Evolutionary conservation across 371 early-diverging fungal genomes (phyloP).

Genomic region (Mortierella sp.): DNA sequence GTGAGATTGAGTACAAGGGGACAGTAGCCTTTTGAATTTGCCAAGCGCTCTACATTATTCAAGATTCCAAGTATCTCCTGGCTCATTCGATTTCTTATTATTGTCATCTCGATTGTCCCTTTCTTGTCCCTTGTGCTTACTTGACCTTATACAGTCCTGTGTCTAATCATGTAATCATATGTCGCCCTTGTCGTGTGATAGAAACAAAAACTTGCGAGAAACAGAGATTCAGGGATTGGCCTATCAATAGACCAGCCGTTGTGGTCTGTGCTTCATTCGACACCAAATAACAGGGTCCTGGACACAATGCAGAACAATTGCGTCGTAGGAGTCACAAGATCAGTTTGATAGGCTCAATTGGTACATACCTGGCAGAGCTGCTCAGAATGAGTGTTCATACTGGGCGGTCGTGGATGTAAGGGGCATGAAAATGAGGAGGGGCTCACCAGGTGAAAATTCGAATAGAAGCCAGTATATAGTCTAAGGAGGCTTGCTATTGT

Average conservation of each 20-base stretch:
- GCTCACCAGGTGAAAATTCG: background rate
- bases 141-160: background rate
- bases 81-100: background rate
- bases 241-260: background rate
- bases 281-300: background rate
- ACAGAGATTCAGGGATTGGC: background rate
- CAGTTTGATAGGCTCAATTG: background rate
- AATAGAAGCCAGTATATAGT: background rate
- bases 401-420: constrained; percentile 7
- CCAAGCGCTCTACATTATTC: background rate
- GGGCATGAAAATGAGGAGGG: constrained; percentile 5
- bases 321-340: background rate
- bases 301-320: background rate
- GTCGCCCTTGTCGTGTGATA: background rate
- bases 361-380: constrained; percentile 10
- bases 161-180: background rate
- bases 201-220: background rate
- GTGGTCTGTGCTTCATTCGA: background rate
- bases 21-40: background rate
- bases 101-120: background rate
- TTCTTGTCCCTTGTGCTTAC: background rate
- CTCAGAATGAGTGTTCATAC: background rate
- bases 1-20: background rate
- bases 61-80: background rate
- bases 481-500: background rate